A percentile compares a stretch with the other conserved stretches of the same genome.
These are phyloP conservation scores for Protomyces arabidopsidicola DNA, from an alignment of 1,139 yeast genomes.

Conservation along the genomic window DNA sequence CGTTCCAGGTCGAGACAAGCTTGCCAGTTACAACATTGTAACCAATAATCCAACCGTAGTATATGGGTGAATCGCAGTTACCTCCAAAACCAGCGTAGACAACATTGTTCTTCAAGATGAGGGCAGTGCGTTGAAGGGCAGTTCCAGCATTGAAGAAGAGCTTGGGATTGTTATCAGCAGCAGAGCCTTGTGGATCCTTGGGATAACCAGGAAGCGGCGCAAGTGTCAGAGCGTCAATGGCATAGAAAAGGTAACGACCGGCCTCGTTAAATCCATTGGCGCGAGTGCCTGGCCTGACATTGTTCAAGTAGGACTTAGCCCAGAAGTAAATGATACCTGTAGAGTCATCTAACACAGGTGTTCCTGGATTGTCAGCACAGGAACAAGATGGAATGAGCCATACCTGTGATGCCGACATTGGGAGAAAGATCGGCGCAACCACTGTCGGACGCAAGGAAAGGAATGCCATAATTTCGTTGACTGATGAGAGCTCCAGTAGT, in stretches of 20 bases:
- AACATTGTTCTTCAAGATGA: slow-evolving; percentile 1
- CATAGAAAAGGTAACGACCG: background rate
- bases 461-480: background rate
- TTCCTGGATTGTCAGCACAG: background rate
- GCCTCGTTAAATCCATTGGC: background rate
- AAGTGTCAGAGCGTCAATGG: slow-evolving; percentile 6
- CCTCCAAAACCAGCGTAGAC: slow-evolving; percentile 16
- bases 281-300: background rate
- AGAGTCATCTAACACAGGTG: slow-evolving; percentile 3
- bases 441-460: slow-evolving; percentile 2
- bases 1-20: slow-evolving; percentile 1
- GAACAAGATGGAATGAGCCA: background rate
- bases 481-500: background rate
- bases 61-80: background rate
- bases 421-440: slow-evolving; percentile 4
- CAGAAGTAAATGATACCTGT: slow-evolving; percentile 11
- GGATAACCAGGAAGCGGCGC: background rate
- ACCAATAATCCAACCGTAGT: slow-evolving; percentile 8
- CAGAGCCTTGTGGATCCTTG: background rate
- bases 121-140: background rate
- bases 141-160: slow-evolving; percentile 2
- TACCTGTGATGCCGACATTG: slow-evolving; percentile 7
- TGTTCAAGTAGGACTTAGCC: slow-evolving; percentile 8
- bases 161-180: slow-evolving; percentile 8
- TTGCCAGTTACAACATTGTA: background rate